phyloP scores from a whole-genome alignment of 2,329 filamentous ascomycete species.

The Fusarium liriodendri region DNA sequence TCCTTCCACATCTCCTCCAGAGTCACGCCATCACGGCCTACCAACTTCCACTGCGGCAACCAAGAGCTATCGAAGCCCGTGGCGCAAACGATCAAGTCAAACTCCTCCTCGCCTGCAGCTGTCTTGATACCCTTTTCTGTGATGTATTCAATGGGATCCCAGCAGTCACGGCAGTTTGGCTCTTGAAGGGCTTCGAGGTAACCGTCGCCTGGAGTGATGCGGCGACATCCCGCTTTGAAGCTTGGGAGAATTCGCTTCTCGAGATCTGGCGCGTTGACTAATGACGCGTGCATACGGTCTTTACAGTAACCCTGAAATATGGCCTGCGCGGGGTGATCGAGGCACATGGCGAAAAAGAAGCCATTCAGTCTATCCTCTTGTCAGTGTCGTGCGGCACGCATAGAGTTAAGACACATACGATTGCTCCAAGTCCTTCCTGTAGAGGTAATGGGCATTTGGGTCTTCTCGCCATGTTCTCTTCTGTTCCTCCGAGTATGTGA shows the following conservation, averaged over 20 bases:
- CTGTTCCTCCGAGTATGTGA: neutral
- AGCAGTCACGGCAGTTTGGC: neutral
- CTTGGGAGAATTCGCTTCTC: neutral
- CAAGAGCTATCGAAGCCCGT: neutral
- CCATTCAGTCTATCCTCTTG: neutral
- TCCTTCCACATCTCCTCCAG: neutral
- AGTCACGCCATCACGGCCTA: neutral
- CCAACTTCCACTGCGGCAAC: neutral
- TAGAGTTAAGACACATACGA: neutral
- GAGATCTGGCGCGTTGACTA: neutral
- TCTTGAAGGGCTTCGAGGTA: neutral
- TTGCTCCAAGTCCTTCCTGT: neutral
- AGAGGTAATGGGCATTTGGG: neutral
- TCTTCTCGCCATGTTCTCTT: neutral
- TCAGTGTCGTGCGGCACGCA: neutral
- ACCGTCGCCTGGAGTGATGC: neutral
- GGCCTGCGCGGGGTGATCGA: neutral
- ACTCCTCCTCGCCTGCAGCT: neutral
- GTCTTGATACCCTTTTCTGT: neutral
- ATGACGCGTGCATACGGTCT: neutral
- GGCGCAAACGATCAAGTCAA: neutral
- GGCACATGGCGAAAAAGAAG: neutral
- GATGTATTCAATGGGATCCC: neutral
- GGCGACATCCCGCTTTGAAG: neutral
- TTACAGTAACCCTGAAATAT: neutral